Evolutionary conservation across 331 rosid genomes (phyloP), one percentile per base, ranked within the genome.

Genomic region (Erythrophleum ivorense): DNA sequence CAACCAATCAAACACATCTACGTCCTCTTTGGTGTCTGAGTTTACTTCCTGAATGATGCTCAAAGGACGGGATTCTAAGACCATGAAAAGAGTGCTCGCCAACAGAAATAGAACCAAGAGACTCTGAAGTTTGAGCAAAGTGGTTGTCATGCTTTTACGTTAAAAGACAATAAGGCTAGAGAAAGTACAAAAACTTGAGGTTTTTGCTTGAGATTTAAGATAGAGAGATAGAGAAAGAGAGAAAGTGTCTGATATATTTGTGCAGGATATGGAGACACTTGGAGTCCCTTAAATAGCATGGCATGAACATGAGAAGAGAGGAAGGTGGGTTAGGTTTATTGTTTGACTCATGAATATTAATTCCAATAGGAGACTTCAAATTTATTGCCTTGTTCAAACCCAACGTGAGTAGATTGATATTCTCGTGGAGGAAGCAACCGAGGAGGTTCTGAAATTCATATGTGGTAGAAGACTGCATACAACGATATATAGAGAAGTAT

Each of bases 51-150:
- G 62, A 62, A 79, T 79, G 38, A 82, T 62, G 60, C 72, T 77
- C 12, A 91, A 76, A 14, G 89, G 88, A 45, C 94, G 86, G 9
- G 80, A 89, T 75, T 86, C 88, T 2, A 73, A 49, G 0, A 71
- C 78, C n/a, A 64, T 16, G 19, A 85, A 64, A 4, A 75, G 57
- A 64, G 72, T 73, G 81, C 8, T 70, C 40, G 82, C 41, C 54
- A 90, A 34, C 49, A 82, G 12, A 69, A 77, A 38, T 29, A 83
- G 66, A 66, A 86, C 77, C 59, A 88, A 54, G 33, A 83, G 43
- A 60, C 72, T 29, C 45, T 73, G 55, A 65, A 36, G 18, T 69
- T 64, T 82, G 5, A 31, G 29, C 10, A 68, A 24, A 1, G 53
- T 33, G 57, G 62, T 58, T 24, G 50, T 36, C 86, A 85, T 87